These are phyloP conservation scores for Phytopythium aichiense DNA, from an alignment of 352 stramenopile species.

Conservation along the genomic window DNA sequence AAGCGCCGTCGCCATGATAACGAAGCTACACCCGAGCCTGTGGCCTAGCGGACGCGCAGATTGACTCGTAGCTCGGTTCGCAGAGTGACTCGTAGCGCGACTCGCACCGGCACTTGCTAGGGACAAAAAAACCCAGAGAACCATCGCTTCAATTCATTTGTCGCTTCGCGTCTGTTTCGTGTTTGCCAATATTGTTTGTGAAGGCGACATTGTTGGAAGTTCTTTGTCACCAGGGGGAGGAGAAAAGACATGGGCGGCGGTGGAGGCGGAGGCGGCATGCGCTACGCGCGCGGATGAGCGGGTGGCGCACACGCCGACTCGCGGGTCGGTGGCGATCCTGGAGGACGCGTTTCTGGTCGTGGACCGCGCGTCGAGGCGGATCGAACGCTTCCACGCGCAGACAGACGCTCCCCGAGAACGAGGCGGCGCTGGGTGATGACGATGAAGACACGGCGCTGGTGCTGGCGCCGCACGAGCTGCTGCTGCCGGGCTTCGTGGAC, in stretches of 20 bases:
- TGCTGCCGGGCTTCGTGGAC: constrained; percentile 90
- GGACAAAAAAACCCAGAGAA: too few species aligned
- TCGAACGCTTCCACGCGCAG: constrained; percentile 32
- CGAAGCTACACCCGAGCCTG: too few species aligned
- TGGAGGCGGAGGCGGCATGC: constrained; percentile 2
- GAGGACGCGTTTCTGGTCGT: constrained; percentile 45
- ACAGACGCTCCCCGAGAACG: constrained; percentile 25
- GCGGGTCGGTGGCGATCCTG: constrained; percentile 33
- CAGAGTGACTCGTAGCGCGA: too few species aligned
- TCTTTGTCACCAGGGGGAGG: too few species aligned
- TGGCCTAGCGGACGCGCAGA: too few species aligned
- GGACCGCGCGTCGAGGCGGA: constrained; percentile 26
- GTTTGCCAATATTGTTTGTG: too few species aligned
- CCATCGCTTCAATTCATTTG: too few species aligned
- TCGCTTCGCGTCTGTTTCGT: too few species aligned
- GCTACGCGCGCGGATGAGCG: constrained; percentile 39
- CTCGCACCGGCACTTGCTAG: too few species aligned
- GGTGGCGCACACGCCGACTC: constrained; percentile 37
- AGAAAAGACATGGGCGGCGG: background rate
- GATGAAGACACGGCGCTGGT: constrained; percentile 7
- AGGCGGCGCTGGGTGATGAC: constrained; percentile 7
- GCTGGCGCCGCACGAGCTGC: constrained; percentile 41
- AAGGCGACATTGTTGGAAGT: too few species aligned
- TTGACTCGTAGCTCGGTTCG: too few species aligned
- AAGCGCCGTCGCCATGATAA: too few species aligned